Conservation (phyloP, 352 stramenopile genomes). For the Nothophytophthora sp. region DNA sequence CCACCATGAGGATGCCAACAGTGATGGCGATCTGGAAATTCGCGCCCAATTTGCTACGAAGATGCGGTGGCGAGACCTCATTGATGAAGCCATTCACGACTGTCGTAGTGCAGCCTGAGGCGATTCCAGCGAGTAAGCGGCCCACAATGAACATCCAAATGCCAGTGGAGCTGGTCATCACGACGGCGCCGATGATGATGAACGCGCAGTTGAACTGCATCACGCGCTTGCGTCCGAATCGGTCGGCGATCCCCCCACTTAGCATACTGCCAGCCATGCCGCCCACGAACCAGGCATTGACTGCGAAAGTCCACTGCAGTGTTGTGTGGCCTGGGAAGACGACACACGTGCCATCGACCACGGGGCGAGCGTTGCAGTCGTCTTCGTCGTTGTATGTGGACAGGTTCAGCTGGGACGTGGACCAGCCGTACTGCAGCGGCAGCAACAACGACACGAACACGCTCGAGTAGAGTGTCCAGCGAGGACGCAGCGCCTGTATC, state of each 20-base stretch:
- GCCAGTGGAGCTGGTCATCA: constrained; percentile 24
- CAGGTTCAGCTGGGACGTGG: constrained; percentile 42
- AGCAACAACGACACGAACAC: constrained; percentile 26
- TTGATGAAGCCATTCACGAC: constrained; percentile 39
- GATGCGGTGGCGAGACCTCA: constrained; percentile 40
- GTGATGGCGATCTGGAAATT: constrained; percentile 48
- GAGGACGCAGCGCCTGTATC: constrained; percentile 15
- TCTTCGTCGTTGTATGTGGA: constrained; percentile 38
- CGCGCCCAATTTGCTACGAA: constrained; percentile 29
- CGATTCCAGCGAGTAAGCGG: constrained; percentile 42
- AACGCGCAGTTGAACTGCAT: constrained; percentile 35
- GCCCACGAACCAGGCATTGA: constrained; percentile 44
- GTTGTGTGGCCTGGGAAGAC: constrained; percentile 47
- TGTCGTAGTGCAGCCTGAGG: constrained; percentile 29
- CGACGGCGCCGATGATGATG: constrained; percentile 36
- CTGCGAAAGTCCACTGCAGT: constrained; percentile 36
- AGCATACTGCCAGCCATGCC: constrained; percentile 40
- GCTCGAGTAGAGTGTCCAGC: constrained; percentile 40
- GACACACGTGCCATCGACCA: constrained; percentile 30
- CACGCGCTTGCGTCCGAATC: constrained; percentile 43
- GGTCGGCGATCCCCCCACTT: constrained; percentile 33
- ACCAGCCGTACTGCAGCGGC: constrained; percentile 48
- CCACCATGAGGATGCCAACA: constrained; percentile 38
- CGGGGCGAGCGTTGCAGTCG: constrained; percentile 26
- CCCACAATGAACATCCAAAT: constrained; percentile 39